Evolutionary conservation across 345 rosid genomes (phyloP), one percentile per base, ranked within the genome.

Genomic region (Citrus reticulata): DNA sequence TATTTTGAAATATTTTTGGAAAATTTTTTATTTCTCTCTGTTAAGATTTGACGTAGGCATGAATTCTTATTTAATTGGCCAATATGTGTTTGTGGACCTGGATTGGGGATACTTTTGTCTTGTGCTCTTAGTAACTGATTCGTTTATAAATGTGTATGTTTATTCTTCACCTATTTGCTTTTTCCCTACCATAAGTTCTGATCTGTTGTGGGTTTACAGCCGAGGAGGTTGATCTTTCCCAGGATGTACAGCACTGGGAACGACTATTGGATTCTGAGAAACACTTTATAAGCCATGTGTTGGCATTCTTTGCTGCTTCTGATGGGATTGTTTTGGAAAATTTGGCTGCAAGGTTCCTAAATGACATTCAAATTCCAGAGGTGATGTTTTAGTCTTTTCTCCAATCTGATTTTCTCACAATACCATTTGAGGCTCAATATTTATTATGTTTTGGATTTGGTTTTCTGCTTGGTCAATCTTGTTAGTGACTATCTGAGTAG

Each of bases 261-360:
- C 71, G 78, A 7, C 75, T 91, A 42, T 81, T 93, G 20, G 83
- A 80, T 42, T 87, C 93, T 0, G 98, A 92, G 84, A 93, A 88
- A 78, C 93, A 95, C 82, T 95, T 95, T 73, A 84, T 92, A 37
- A 86, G 91, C 81, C 98, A 95, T 35, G 89, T 93, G 19, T 87
- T 95, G 4, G 98, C 98, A 1, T 95, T 95, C 80, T 93, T 95
- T 61, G 98, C 98, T 32, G 92, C 98, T 55, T 95, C 98, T 22
- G 98, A 95, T 88, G 97, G 98, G 67, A 93, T 95, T 74, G 98
- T 93, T 62, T 80, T 95, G 83, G 98, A 93, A 87, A 95, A 93
- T 81, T 74, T 92, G 85, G 97, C 95, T 75, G 92, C 94, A 76
- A 89, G 99, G 49, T 93, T 95, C 86, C 82, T 95, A 77, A 95